Conservation (phyloP, 1,139 yeast genomes). For the Sugiyamaella neomexicana region DNA sequence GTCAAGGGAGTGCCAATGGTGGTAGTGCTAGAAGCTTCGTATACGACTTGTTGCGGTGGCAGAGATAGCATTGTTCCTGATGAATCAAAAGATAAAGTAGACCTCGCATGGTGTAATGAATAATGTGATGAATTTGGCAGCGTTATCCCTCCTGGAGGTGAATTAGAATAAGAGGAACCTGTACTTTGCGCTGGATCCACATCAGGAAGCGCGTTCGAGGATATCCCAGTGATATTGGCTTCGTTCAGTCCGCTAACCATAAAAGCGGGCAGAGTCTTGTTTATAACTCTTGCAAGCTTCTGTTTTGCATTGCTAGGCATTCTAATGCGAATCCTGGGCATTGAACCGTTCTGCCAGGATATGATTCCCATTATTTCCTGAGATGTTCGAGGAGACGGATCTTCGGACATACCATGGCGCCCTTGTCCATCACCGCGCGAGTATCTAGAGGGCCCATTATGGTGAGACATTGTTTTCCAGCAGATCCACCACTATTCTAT, state of each 20-base stretch:
- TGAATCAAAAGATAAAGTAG: constrained; percentile 18
- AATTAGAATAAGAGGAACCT: background rate
- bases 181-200: background rate
- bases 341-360: constrained; percentile 12
- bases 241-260: constrained; percentile 16
- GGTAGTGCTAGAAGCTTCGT: background rate
- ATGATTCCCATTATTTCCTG: constrained; percentile 11
- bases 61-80: background rate
- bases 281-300: constrained; percentile 24
- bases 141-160: constrained; percentile 11
- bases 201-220: background rate
- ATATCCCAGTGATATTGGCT: constrained; percentile 2
- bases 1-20: constrained; percentile 9
- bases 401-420: background rate
- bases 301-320: constrained; percentile 20
- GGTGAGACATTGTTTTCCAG: background rate
- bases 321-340: constrained; percentile 13
- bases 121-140: constrained; percentile 18
- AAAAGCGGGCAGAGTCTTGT: constrained; percentile 26
- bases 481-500: background rate
- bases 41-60: background rate
- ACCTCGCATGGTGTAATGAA: constrained; percentile 20
- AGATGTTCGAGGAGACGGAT: constrained; percentile 5
- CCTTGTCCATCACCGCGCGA: background rate
- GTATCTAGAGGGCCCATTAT: background rate